These are phyloP conservation scores for Malus fusca DNA, from an alignment of 306 rosid genomes.

Conservation along the genomic window DNA sequence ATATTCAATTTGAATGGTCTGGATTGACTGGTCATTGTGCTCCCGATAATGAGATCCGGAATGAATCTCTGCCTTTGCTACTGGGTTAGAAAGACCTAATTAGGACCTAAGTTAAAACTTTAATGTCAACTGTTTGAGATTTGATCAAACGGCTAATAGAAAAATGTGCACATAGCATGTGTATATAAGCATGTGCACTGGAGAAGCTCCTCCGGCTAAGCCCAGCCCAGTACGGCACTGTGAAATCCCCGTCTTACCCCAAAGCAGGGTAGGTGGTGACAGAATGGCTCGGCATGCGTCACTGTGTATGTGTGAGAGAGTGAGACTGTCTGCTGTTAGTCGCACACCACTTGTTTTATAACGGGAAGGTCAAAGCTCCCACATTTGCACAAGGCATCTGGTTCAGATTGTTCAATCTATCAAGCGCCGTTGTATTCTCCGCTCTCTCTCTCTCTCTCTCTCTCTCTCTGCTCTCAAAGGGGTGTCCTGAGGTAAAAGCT, in stretches of 20 bases:
- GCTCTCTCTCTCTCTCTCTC: not conserved
- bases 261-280: not conserved
- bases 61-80: no score
- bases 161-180: no score
- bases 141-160: no score
- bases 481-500: conserved; percentile 24
- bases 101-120: no score
- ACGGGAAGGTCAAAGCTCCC: not conserved
- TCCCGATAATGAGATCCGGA: no score
- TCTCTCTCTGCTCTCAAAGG: not conserved
- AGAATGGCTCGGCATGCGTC: no score
- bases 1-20: no score
- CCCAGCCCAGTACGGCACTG: not conserved
- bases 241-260: conserved; percentile 9
- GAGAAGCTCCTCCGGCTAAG: no score
- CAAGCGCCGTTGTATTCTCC: not conserved
- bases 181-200: no score
- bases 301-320: not conserved
- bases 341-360: not conserved
- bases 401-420: not conserved
- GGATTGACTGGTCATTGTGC: no score
- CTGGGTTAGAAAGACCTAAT: no score
- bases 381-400: not conserved
- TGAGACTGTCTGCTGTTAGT: not conserved
- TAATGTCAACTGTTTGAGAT: no score